Evolutionary conservation across 2,329 filamentous ascomycete species (phyloP), one percentile per base, ranked within the genome.

Genomic region (Arthrobotrys iridis): DNA sequence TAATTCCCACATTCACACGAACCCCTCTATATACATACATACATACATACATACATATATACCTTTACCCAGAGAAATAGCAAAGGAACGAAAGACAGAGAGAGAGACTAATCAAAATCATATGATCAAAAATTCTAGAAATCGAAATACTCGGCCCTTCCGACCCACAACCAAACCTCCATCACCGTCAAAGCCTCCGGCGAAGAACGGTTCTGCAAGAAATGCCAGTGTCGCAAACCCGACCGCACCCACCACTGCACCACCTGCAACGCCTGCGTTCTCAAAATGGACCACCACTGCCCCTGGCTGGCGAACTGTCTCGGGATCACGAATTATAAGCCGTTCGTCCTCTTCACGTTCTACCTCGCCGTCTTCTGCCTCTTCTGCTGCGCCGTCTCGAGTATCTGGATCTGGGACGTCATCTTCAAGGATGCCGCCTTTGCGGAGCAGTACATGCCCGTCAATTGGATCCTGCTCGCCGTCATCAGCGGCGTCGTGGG

Each of bases 261-360:
- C 8, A 96, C 93, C 2, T 99, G 95, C 83, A 89, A 90, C 78
- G 90, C 91, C 80, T 99, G 95, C 82, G 93, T 99, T 24, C 86
- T 99, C 82, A 99, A 99, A 85, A 99, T 99, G 95, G 95, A 99
- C 81, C 95, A 99, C 82, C 95, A 99, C 84, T 99, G 95, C 82
- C 95, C 95, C 13, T 99, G 95, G 95, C 87, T 99, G 57, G 94
- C 95, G 26, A 97, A 93, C 2, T 99, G 95, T 82, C 91, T 99
- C 73, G 95, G 95, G 18, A 85, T 99, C 77, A 89, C 88, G 80
- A 99, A 99, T 83, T 96, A 97, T 86, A 99, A 99, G 83, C 87
- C 93, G 0, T 99, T 99, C 81, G 82, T 99, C 62, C 86, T 98
- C 2, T 99, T 98, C 82, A 85, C 99, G 24, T 87, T 93, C 66